These are phyloP conservation scores for Trichaptum fuscoviolaceum DNA, from an alignment of 768 basidiomycete genomes.

Conservation along the genomic window DNA sequence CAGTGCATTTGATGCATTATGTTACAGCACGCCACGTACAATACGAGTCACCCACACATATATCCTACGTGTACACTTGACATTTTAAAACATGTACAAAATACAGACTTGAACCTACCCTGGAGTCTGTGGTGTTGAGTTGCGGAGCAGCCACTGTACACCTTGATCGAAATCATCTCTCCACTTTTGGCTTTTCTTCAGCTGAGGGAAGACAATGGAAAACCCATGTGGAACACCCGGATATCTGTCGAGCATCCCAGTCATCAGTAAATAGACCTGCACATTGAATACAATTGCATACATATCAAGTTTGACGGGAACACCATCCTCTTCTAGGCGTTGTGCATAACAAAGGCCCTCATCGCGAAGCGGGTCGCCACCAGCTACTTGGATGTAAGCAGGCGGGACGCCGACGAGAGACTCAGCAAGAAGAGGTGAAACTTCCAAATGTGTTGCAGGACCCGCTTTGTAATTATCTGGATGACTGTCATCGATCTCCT, in stretches of 20 bases:
- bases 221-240: constrained; percentile 23
- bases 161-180: constrained; percentile 15
- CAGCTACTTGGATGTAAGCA: constrained; percentile 21
- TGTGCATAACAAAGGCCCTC: constrained; percentile 24
- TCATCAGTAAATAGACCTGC: background rate
- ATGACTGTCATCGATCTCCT: background rate
- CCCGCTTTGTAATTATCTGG: background rate
- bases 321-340: constrained; percentile 18
- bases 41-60: too few species aligned
- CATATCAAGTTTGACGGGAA: constrained; percentile 19
- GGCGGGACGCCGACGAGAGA: constrained; percentile 19
- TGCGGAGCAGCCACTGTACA: constrained; percentile 17
- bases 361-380: constrained; percentile 23
- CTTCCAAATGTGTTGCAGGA: background rate
- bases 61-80: too few species aligned
- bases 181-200: constrained; percentile 11
- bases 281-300: constrained; percentile 6
- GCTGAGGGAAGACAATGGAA: constrained; percentile 11
- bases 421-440: constrained; percentile 18
- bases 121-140: background rate
- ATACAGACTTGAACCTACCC: too few species aligned
- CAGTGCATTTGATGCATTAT: too few species aligned
- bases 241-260: constrained; percentile 15
- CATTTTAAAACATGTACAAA: too few species aligned
- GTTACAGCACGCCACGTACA: too few species aligned